Conservation (phyloP, 192 early-diverging fungal species). For the Lobosporangium transversale region DNA sequence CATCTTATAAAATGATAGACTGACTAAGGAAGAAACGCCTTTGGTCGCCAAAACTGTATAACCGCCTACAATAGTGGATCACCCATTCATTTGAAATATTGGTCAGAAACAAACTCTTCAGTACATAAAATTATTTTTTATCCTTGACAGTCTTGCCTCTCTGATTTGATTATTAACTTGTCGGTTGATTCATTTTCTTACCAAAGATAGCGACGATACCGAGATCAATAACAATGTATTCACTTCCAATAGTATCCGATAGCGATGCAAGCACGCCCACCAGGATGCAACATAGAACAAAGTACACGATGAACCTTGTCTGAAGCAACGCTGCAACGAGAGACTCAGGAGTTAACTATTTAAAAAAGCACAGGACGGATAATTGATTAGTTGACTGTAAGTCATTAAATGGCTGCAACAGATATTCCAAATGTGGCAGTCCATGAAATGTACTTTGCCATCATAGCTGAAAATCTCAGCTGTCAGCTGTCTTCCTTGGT, state of each 20-base stretch:
- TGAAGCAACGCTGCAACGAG: constrained; percentile 62
- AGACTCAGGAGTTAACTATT: constrained; percentile 62
- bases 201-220: constrained; percentile 75
- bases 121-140: too few species aligned
- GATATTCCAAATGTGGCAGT: background rate
- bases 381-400: background rate
- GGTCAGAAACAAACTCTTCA: too few species aligned
- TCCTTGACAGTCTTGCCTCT: too few species aligned
- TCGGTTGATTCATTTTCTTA: too few species aligned
- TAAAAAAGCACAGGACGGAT: background rate
- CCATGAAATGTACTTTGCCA: constrained; percentile 1
- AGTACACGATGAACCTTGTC: constrained; percentile 64
- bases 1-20: constrained; percentile 68
- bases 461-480: too few species aligned
- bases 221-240: constrained; percentile 72
- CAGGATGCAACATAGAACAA: constrained; percentile 51
- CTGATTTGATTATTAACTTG: too few species aligned
- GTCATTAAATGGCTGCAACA: background rate
- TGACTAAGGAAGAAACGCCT: constrained; percentile 72
- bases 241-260: constrained; percentile 59
- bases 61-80: constrained; percentile 68
- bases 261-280: constrained; percentile 50
- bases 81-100: too few species aligned
- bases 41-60: constrained; percentile 80
- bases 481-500: too few species aligned